Conservation (phyloP, 106 monocot genomes). For the Posidonia australis region DNA sequence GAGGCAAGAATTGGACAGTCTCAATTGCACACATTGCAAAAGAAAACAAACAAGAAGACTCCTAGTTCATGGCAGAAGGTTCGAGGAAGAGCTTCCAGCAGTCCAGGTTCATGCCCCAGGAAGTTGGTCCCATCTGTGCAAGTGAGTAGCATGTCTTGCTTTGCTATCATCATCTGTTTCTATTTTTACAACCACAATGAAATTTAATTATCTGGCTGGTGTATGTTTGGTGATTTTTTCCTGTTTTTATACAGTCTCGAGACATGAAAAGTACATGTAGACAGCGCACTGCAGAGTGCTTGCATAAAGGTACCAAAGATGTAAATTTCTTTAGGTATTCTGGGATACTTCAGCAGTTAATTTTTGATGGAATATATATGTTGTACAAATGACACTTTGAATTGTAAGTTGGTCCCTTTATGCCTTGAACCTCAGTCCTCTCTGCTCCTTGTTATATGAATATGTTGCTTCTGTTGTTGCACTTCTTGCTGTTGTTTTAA, state of each 20-base stretch:
- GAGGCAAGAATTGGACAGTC: constrained; percentile 34
- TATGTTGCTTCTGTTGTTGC: too few relatives aligned
- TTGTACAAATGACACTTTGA: too few relatives aligned
- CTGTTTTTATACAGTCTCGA: constrained; percentile 13
- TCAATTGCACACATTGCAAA: background rate
- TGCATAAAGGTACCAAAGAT: constrained; percentile 13
- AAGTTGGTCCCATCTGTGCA: constrained; percentile 10
- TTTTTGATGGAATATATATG: too few relatives aligned
- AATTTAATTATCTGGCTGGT: background rate
- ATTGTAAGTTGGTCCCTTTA: background rate
- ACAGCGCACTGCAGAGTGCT: background rate
- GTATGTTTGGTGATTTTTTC: constrained; percentile 1
- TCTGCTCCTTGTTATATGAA: background rate
- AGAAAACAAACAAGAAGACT: constrained; percentile 4
- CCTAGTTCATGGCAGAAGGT: constrained; percentile 3
- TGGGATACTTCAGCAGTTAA: background rate
- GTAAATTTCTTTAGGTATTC: background rate
- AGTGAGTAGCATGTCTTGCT: background rate
- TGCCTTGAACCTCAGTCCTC: background rate
- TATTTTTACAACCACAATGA: background rate
- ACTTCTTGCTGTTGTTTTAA: background rate
- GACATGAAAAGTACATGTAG: constrained; percentile 4
- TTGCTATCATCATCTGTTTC: background rate
- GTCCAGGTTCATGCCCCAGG: background rate
- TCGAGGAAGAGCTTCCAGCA: constrained; percentile 3